Percentiles rank a stretch among this genome's conserved stretches.
These are phyloP conservation scores for Lagenaria siceraria DNA, from an alignment of 306 rosid species.

Conservation along the genomic window DNA sequence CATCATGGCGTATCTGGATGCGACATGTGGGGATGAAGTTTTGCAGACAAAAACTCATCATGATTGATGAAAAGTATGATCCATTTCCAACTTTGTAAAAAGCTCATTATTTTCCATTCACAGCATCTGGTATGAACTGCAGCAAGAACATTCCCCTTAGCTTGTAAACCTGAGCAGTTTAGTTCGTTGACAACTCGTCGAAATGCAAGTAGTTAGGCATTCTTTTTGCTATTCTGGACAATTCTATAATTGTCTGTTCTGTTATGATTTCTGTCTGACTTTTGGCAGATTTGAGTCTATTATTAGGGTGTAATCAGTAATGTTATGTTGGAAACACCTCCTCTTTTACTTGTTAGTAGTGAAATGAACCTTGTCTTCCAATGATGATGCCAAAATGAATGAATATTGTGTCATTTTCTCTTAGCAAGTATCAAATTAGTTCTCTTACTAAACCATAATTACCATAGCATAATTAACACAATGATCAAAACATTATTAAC, in stretches of 20 bases:
- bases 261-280: background rate
- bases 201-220: slow-evolving; percentile 7
- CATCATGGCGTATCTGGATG: slow-evolving; percentile 48
- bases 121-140: background rate
- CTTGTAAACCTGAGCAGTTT: background rate
- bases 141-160: background rate
- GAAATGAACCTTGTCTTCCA: background rate
- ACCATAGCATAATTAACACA: no score
- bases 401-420: background rate
- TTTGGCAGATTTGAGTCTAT: background rate
- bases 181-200: background rate
- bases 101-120: background rate
- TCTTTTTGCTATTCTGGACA: slow-evolving; percentile 10
- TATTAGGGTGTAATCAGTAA: background rate
- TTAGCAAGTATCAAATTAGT: background rate
- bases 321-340: background rate
- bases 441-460: background rate
- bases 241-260: background rate
- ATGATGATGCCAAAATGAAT: background rate
- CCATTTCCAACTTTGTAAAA: slow-evolving; percentile 4
- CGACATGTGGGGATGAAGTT: slow-evolving; percentile 39
- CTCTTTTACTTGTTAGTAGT: background rate
- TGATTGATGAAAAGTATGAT: background rate
- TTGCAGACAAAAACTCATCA: background rate
- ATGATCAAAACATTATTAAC: no score